phyloP scores from a whole-genome alignment of 345 rosid genomes.

The Draba incana region DNA sequence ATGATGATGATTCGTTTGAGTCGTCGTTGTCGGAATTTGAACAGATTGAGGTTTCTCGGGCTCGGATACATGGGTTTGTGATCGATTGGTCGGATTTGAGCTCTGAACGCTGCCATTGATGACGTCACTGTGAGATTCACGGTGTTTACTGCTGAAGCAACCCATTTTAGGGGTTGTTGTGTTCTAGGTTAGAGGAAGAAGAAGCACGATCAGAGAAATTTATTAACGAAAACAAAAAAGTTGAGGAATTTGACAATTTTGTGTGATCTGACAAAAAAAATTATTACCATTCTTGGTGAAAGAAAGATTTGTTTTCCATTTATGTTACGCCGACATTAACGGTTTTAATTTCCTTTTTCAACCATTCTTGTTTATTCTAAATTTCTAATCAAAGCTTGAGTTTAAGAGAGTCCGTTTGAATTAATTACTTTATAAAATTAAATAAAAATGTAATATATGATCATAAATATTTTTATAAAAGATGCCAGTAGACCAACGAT shows the following conservation, averaged over 20 bases:
- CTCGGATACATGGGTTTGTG: slow-evolving; percentile 29
- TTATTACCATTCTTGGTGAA: slow-evolving; percentile 5
- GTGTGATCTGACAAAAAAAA: not conserved
- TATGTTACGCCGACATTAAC: slow-evolving; percentile 26
- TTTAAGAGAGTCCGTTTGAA: not conserved
- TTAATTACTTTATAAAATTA: not conserved
- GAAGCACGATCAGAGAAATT: slow-evolving; percentile 6
- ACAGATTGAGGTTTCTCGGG: slow-evolving; percentile 42
- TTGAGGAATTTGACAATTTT: too few relatives aligned
- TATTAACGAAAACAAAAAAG: not conserved
- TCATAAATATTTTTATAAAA: not conserved
- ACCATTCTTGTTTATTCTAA: not conserved
- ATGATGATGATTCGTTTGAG: slow-evolving; percentile 19
- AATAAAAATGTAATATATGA: not conserved
- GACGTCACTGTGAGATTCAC: slow-evolving; percentile 34
- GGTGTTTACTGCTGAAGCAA: slow-evolving; percentile 57
- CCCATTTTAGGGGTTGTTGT: slow-evolving; percentile 50
- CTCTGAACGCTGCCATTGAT: slow-evolving; percentile 39
- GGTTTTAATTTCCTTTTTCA: slow-evolving; percentile 27
- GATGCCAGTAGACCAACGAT: too few relatives aligned
- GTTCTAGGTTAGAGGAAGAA: slow-evolving; percentile 30
- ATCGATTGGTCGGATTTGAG: slow-evolving; percentile 32
- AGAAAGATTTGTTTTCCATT: slow-evolving; percentile 8
- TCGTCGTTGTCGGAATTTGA: slow-evolving; percentile 36
- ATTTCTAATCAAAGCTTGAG: not conserved